Conservation (phyloP, 306 rosid species). For the Acmispon strigosus region DNA sequence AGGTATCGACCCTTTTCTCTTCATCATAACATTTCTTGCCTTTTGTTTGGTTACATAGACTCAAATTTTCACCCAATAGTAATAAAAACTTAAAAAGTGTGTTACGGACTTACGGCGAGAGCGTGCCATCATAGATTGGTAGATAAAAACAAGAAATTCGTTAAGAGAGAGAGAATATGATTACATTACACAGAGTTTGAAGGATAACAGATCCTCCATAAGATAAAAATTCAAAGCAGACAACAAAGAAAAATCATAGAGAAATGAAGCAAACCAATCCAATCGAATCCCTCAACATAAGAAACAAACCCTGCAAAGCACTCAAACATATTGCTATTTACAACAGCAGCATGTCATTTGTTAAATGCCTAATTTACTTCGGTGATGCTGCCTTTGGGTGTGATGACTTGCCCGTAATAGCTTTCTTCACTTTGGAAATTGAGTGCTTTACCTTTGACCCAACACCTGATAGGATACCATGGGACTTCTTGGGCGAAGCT, state of each 20-base stretch:
- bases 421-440: constrained; percentile 70
- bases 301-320: neutral
- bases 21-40: no score
- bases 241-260: neutral
- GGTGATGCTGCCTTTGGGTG: constrained; percentile 37
- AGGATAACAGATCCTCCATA: neutral
- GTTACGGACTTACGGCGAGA: no score
- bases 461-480: constrained; percentile 54
- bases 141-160: neutral
- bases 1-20: no score
- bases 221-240: neutral
- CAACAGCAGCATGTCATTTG: neutral
- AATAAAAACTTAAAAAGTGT: no score
- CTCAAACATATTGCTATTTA: neutral
- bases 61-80: no score
- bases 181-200: neutral
- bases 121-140: neutral
- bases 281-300: neutral
- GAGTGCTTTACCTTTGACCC: constrained; percentile 73
- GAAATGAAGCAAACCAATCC: neutral
- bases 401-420: constrained; percentile 57
- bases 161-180: neutral
- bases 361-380: constrained; percentile 6
- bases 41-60: no score
- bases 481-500: constrained; percentile 50